phyloP scores from a whole-genome alignment of 1,284 basidiomycete species.

The Naganishia albida region DNA sequence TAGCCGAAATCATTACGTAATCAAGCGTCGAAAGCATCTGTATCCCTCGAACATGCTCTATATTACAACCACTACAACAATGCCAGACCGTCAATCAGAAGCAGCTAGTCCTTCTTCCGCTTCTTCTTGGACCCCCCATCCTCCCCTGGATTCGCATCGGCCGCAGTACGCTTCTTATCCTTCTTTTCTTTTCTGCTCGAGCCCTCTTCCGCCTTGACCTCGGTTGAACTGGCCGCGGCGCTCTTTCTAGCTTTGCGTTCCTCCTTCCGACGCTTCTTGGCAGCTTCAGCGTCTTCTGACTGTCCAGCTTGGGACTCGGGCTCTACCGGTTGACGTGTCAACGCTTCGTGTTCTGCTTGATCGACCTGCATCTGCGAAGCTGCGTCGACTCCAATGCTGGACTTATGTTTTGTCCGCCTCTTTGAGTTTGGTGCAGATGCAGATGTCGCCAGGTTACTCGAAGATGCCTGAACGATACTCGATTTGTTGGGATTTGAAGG shows the following conservation, averaged over 20 bases:
- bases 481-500: slow-evolving; percentile 26
- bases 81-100: background rate
- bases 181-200: slow-evolving; percentile 45
- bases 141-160: slow-evolving; percentile 30
- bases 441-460: slow-evolving; percentile 26
- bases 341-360: slow-evolving; percentile 36
- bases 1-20: too few relatives aligned
- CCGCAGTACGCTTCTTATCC: slow-evolving; percentile 46
- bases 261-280: slow-evolving; percentile 27
- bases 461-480: slow-evolving; percentile 15
- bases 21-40: too few relatives aligned
- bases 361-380: slow-evolving; percentile 26
- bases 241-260: slow-evolving; percentile 29
- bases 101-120: slow-evolving; percentile 48
- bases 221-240: slow-evolving; percentile 18
- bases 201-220: slow-evolving; percentile 40
- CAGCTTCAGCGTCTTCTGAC: slow-evolving; percentile 32
- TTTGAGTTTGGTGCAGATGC: slow-evolving; percentile 25
- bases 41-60: background rate
- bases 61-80: background rate
- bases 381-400: slow-evolving; percentile 20
- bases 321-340: slow-evolving; percentile 10
- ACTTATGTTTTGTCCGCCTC: slow-evolving; percentile 24
- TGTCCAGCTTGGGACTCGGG: slow-evolving; percentile 27
- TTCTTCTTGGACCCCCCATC: slow-evolving; percentile 38